Evolutionary conservation across 2,329 filamentous ascomycete species (phyloP).

Genomic region (Colletotrichum melonis): DNA sequence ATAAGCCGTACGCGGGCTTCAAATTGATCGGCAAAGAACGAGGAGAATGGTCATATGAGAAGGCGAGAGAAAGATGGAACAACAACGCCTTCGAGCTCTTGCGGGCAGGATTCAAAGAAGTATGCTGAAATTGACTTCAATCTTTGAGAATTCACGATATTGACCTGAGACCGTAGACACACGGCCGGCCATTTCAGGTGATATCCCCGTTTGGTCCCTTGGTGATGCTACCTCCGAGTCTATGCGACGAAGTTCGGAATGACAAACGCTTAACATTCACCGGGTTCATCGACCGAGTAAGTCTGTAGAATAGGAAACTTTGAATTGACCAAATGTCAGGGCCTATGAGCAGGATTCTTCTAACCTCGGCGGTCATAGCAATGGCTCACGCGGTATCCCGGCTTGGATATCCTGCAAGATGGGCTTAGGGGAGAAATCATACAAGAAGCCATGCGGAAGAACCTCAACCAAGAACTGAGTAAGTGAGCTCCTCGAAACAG

Average conservation of each 20-base stretch:
- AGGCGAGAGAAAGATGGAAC: constrained; percentile 7
- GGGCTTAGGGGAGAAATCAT: constrained; percentile 8
- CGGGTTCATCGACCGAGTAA: constrained; percentile 11
- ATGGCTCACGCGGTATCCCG: constrained; percentile 18
- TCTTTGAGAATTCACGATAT: neutral
- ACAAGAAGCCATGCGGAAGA: constrained; percentile 3
- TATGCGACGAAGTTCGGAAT: constrained; percentile 7
- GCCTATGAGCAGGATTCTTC: too few species aligned
- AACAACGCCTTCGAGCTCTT: constrained; percentile 7
- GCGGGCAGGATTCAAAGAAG: constrained; percentile 3
- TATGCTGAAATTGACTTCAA: neutral
- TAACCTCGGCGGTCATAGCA: neutral
- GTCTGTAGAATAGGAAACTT: neutral
- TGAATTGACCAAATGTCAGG: neutral
- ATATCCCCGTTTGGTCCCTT: constrained; percentile 7
- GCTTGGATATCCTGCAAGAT: neutral
- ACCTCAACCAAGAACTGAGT: constrained; percentile 20
- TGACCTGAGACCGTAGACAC: neutral
- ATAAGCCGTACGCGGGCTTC: constrained; percentile 10
- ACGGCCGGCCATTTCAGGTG: constrained; percentile 6
- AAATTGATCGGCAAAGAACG: neutral
- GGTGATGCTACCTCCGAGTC: constrained; percentile 3
- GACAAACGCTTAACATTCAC: constrained; percentile 15
- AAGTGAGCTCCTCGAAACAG: neutral
- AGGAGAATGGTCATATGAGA: constrained; percentile 15